Conservation (phyloP, 352 stramenopile species). For the Phytophthora pluvialis region DNA sequence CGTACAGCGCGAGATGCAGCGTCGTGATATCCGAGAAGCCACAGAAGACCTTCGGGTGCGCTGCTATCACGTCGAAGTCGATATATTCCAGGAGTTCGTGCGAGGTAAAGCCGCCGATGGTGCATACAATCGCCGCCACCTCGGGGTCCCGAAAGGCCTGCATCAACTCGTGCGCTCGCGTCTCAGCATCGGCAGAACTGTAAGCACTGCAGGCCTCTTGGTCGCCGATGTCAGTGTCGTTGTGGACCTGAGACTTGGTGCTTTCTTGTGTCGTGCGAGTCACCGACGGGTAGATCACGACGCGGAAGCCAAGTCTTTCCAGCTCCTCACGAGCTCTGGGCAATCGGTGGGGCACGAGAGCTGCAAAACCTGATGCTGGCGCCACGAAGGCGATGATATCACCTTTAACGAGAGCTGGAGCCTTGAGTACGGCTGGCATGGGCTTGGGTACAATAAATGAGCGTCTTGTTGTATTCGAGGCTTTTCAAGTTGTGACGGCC, state of each 20-base stretch:
- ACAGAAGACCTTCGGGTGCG: slow-evolving; percentile 60
- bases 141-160: slow-evolving; percentile 49
- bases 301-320: slow-evolving; percentile 42
- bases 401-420: slow-evolving; percentile 37
- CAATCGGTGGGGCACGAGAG: slow-evolving; percentile 51
- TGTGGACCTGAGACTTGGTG: neutral
- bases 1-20: slow-evolving; percentile 59
- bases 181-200: slow-evolving; percentile 54
- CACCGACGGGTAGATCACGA: slow-evolving; percentile 60
- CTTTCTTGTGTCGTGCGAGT: slow-evolving; percentile 42
- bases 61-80: slow-evolving; percentile 54
- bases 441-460: no score
- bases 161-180: slow-evolving; percentile 57
- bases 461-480: no score
- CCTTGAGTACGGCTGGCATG: slow-evolving; percentile 20
- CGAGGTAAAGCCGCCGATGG: slow-evolving; percentile 64
- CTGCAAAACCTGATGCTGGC: slow-evolving; percentile 50
- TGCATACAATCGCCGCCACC: slow-evolving; percentile 56
- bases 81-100: slow-evolving; percentile 71
- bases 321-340: slow-evolving; percentile 43
- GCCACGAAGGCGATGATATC: slow-evolving; percentile 64
- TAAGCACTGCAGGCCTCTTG: slow-evolving; percentile 35
- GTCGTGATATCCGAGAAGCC: slow-evolving; percentile 73
- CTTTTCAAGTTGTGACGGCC: no score
- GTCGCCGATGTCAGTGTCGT: slow-evolving; percentile 17